Conservation (phyloP, 805 yeast genomes). For the Blastobotrys mokoenaii region DNA sequence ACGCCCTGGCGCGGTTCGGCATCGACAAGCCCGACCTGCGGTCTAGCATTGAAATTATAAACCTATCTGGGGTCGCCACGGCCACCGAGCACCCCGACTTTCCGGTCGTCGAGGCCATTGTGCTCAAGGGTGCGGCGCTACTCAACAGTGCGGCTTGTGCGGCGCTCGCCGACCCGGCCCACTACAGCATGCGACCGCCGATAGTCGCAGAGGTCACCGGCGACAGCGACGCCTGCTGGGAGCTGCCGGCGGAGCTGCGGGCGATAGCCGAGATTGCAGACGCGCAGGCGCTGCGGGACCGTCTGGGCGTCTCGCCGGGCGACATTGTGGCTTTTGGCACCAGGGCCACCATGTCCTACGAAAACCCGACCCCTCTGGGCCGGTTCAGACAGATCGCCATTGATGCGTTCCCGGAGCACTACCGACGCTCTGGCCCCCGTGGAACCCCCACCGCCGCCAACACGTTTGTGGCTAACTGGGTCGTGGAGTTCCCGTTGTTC, state of each 20-base stretch:
- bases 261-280: not conserved
- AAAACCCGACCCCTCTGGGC: conserved; percentile 94
- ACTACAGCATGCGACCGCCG: not conserved
- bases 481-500: conserved; percentile 87
- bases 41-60: conserved; percentile 37
- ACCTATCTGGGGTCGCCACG: conserved; percentile 37
- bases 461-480: conserved; percentile 47
- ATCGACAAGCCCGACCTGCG: conserved; percentile 93
- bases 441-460: conserved; percentile 4
- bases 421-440: conserved; percentile 35
- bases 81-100: conserved; percentile 37
- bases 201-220: not conserved
- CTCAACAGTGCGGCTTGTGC: conserved; percentile 20
- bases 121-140: conserved; percentile 41
- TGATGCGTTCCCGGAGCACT: conserved; percentile 40
- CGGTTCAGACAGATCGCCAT: conserved; percentile 70
- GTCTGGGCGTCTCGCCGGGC: conserved; percentile 52
- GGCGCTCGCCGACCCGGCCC: not conserved
- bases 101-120: conserved; percentile 67
- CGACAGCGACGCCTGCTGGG: not conserved
- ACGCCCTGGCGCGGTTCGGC: conserved; percentile 70
- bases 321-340: conserved; percentile 74
- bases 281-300: conserved; percentile 2
- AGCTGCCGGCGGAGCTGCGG: not conserved
- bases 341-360: conserved; percentile 63